Percentiles rank a stretch among this genome's conserved stretches.
phyloP scores from a whole-genome alignment of 139 green algal genomes.

The Tetraselmis striata region DNA sequence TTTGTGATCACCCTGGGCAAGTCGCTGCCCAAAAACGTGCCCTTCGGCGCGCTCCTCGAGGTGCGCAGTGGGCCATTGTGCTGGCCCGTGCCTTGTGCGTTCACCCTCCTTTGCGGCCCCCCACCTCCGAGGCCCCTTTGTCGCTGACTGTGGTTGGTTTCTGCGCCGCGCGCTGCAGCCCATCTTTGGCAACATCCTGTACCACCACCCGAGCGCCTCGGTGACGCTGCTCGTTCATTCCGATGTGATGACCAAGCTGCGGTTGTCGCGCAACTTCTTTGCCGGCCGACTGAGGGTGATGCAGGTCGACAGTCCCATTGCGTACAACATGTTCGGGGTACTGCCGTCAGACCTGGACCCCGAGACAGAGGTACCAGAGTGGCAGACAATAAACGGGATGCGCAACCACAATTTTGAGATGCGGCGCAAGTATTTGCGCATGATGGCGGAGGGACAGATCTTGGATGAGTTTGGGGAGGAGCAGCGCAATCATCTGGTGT shows the following conservation, averaged over 20 bases:
- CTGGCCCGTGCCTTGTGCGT: no score
- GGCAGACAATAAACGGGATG: background rate
- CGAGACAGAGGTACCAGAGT: background rate
- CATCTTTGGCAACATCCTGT: background rate
- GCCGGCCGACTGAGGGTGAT: background rate
- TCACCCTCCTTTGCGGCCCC: no score
- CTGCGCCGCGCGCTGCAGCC: no score
- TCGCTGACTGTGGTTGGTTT: no score
- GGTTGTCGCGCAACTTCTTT: background rate
- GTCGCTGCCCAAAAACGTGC: background rate
- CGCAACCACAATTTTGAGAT: background rate
- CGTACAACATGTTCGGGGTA: background rate
- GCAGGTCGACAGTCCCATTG: background rate
- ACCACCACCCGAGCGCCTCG: background rate
- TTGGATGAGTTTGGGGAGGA: background rate
- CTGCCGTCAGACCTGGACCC: background rate
- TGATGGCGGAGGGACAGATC: background rate
- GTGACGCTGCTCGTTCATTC: background rate
- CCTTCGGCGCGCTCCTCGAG: background rate
- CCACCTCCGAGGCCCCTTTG: no score
- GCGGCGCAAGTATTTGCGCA: background rate
- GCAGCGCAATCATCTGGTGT: background rate
- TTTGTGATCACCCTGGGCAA: background rate
- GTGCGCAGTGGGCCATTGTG: no score
- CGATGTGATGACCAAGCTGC: background rate